phyloP scores from a whole-genome alignment of 148 eudicot genomes.

The Heliosperma pusillum region DNA sequence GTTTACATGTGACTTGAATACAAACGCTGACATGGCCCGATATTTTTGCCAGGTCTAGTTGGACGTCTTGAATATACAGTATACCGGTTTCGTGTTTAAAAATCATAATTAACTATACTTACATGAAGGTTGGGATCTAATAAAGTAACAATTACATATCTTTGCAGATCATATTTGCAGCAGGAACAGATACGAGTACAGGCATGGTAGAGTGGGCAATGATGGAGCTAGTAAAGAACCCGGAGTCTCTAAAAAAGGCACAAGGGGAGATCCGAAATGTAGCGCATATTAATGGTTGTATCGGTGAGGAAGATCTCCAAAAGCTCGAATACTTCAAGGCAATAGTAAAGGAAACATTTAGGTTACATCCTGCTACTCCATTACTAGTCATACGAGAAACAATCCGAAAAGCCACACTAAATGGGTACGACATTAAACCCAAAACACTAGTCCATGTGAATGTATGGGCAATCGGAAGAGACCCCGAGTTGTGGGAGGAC shows the following conservation, averaged over 20 bases:
- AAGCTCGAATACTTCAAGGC: neutral
- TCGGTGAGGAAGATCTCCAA: neutral
- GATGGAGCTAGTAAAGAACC: neutral
- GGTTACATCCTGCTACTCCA: neutral
- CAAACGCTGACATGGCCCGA: no score
- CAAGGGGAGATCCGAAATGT: neutral
- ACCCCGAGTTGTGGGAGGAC: neutral
- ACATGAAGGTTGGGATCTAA: no score
- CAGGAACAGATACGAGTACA: neutral
- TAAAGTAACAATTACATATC: no score
- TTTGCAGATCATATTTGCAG: neutral
- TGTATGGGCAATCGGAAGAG: neutral
- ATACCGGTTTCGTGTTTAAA: no score
- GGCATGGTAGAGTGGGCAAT: neutral
- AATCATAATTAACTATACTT: no score
- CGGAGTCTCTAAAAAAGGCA: neutral
- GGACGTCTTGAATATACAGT: no score
- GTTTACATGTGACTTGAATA: no score
- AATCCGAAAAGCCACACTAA: neutral
- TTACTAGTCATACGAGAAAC: neutral
- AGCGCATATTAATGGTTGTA: neutral
- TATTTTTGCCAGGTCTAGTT: no score
- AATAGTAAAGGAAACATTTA: neutral
- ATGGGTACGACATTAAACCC: neutral
- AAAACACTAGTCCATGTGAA: neutral